These are phyloP conservation scores for Plenodomus biglobosus DNA, from an alignment of 2,329 filamentous ascomycete genomes.

Conservation along the genomic window DNA sequence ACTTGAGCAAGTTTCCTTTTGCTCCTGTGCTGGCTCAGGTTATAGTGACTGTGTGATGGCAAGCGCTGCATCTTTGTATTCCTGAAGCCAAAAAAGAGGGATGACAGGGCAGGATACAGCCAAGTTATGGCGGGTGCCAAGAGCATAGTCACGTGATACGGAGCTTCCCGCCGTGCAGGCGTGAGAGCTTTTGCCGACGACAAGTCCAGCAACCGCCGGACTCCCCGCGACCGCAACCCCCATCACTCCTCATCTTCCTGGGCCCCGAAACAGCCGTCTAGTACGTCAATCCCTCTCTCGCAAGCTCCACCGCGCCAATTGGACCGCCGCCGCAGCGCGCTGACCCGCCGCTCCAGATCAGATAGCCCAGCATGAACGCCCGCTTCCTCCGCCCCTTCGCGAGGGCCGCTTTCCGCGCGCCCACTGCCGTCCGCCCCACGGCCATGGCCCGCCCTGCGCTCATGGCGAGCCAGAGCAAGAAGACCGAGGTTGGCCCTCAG, in stretches of 20 bases:
- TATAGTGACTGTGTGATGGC: no score
- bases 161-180: slow-evolving; percentile 24
- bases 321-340: slow-evolving; percentile 27
- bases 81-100: no score
- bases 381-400: slow-evolving; percentile 47
- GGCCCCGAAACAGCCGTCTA: slow-evolving; percentile 28
- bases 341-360: slow-evolving; percentile 34
- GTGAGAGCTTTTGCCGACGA: slow-evolving; percentile 37
- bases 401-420: slow-evolving; percentile 45
- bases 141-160: slow-evolving; percentile 22
- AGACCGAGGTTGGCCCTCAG: slow-evolving; percentile 35
- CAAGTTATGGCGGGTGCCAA: no score
- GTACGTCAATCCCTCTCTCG: slow-evolving; percentile 33
- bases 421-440: slow-evolving; percentile 38
- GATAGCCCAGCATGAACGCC: slow-evolving; percentile 47
- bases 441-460: slow-evolving; percentile 41
- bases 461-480: slow-evolving; percentile 40
- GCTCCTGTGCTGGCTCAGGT: no score
- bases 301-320: slow-evolving; percentile 29
- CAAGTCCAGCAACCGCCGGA: slow-evolving; percentile 24
- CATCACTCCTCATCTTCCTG: slow-evolving; percentile 41
- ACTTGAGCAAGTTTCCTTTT: no score
- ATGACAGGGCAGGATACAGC: no score
- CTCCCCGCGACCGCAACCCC: slow-evolving; percentile 31
- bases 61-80: no score